These are phyloP conservation scores for Thelonectria blattea DNA, from an alignment of 2,329 filamentous ascomycete species.

Conservation along the genomic window DNA sequence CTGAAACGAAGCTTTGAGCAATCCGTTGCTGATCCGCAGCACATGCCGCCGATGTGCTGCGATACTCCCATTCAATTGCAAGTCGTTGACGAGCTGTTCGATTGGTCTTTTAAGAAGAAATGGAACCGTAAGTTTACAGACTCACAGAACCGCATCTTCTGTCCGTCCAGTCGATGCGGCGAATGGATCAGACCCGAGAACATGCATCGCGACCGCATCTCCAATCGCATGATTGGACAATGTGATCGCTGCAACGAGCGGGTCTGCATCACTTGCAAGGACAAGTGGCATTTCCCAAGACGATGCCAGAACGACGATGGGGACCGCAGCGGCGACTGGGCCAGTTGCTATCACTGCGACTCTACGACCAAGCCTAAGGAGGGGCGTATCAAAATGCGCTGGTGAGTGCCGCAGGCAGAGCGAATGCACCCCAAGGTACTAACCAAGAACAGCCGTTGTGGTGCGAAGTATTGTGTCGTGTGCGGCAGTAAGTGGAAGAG, in stretches of 20 bases:
- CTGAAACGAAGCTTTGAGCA: constrained; percentile 76
- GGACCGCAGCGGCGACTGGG: constrained; percentile 70
- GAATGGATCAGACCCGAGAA: constrained; percentile 79
- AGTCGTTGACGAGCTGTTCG: constrained; percentile 78
- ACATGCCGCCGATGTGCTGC: constrained; percentile 89
- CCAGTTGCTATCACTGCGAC: constrained; percentile 76
- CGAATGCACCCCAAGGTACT: constrained; percentile 16
- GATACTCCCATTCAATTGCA: constrained; percentile 75
- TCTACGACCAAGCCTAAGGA: constrained; percentile 79
- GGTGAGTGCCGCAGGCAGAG: constrained; percentile 56
- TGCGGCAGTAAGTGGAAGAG: constrained; percentile 84
- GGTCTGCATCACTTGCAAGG: constrained; percentile 76
- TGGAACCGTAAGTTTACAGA: constrained; percentile 86
- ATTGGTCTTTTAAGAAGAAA: constrained; percentile 72
- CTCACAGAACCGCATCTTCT: constrained; percentile 78
- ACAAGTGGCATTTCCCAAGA: constrained; percentile 71
- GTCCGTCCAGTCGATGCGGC: constrained; percentile 73
- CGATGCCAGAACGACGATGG: constrained; percentile 77
- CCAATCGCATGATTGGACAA: constrained; percentile 68
- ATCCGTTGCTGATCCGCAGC: constrained; percentile 76
- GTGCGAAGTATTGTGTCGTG: constrained; percentile 85
- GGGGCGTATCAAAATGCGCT: constrained; percentile 88
- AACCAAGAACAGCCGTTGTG: constrained; percentile 65
- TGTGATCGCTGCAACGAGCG: constrained; percentile 76
- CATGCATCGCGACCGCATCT: constrained; percentile 63